A percentile compares a stretch with the other conserved stretches of the same genome.
Evolutionary conservation across 179 eudicot species (phyloP).

Genomic region (Vitellaria paradoxa): DNA sequence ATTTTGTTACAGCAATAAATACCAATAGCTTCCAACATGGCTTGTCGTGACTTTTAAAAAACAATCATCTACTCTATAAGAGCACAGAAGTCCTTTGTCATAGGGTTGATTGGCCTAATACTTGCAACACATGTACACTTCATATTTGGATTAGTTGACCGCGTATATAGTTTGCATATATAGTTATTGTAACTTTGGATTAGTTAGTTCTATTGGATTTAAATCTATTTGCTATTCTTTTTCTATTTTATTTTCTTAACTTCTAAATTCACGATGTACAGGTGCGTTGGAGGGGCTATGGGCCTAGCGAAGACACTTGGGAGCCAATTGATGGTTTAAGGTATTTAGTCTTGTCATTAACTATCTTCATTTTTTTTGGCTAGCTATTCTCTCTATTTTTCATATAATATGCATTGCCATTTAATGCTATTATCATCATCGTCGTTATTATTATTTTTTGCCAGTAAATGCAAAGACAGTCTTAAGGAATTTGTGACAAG

Average conservation of each 20-base stretch:
- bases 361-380: not conserved
- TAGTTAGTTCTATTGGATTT: not conserved
- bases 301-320: slow-evolving; percentile 57
- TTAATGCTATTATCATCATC: too few relatives aligned
- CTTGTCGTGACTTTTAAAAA: too few relatives aligned
- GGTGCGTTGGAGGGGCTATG: slow-evolving; percentile 81
- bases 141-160: too few relatives aligned
- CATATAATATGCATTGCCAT: not conserved
- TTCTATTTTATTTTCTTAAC: not conserved
- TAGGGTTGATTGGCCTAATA: too few relatives aligned
- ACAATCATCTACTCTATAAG: too few relatives aligned
- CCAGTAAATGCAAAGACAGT: slow-evolving; percentile 44
- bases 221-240: not conserved
- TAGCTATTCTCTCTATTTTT: not conserved
- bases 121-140: too few relatives aligned
- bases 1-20: too few relatives aligned
- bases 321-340: slow-evolving; percentile 68
- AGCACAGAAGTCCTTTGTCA: too few relatives aligned
- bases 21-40: too few relatives aligned
- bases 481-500: slow-evolving; percentile 50
- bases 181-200: too few relatives aligned
- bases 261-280: slow-evolving; percentile 4
- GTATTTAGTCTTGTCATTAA: slow-evolving; percentile 22
- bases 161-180: too few relatives aligned
- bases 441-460: not conserved